Conservation (phyloP, 805 yeast genomes). For the Saccharomycopsis sp. region DNA sequence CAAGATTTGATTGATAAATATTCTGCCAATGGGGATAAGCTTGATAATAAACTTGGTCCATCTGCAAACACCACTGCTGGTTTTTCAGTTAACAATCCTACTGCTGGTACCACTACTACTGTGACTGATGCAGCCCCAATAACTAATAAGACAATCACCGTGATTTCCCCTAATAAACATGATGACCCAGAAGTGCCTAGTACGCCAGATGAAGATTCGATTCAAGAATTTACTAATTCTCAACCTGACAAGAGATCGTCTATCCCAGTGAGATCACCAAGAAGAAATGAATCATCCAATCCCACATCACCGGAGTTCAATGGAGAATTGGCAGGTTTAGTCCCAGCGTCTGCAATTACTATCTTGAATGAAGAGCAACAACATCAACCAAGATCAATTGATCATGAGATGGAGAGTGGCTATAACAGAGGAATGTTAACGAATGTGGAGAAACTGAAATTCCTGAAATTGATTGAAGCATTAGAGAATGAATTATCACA, state of each 20-base stretch:
- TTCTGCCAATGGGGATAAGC: background rate
- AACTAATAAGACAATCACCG: background rate
- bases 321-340: conserved; percentile 11
- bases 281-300: background rate
- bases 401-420: background rate
- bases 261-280: conserved; percentile 16
- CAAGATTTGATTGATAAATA: conserved; percentile 22
- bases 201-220: conserved; percentile 4
- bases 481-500: conserved; percentile 31
- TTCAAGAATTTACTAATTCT: background rate
- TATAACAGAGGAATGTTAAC: background rate
- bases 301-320: background rate
- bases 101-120: background rate
- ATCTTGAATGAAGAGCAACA: background rate
- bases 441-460: conserved; percentile 23
- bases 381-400: conserved; percentile 7
- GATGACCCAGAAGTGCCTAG: conserved; percentile 1
- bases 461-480: conserved; percentile 27
- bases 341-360: conserved; percentile 13
- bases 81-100: background rate
- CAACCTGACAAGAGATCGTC: conserved; percentile 5
- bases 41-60: background rate
- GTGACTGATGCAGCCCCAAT: background rate
- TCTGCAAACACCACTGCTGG: conserved; percentile 17
- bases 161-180: background rate